Evolutionary conservation across 495 filamentous ascomycete genomes (phyloP).

Genomic region (Chaetomium tenue): DNA sequence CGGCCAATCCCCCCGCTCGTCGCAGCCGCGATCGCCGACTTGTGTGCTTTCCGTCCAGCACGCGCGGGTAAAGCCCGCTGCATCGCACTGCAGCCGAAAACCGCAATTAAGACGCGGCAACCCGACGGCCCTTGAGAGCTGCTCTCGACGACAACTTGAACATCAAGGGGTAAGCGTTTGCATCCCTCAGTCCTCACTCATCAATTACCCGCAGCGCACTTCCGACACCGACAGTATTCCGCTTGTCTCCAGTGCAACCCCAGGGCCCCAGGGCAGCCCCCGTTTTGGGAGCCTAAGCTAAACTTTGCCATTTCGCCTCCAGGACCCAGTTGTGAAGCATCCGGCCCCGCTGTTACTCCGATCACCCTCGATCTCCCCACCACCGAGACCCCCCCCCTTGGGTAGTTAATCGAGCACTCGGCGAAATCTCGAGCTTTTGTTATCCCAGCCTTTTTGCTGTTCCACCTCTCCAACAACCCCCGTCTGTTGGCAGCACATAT

Average conservation of each 20-base stretch:
- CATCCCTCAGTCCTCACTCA: too few species aligned
- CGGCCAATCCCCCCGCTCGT: neutral
- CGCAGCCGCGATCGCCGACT: conserved; percentile 4
- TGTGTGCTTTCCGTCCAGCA: conserved; percentile 7
- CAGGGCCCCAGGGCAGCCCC: neutral
- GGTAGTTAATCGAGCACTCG: neutral
- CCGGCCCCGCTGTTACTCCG: conserved; percentile 16
- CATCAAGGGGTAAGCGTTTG: too few species aligned
- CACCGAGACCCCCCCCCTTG: neutral
- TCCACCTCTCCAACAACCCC: neutral
- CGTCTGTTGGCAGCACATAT: neutral
- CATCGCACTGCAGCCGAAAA: neutral
- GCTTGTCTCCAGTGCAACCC: neutral
- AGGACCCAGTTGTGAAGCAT: conserved; percentile 7
- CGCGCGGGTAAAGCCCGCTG: neutral
- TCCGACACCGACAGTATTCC: neutral
- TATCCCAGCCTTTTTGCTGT: neutral
- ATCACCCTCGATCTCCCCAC: neutral
- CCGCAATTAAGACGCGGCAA: neutral
- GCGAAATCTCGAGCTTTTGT: neutral
- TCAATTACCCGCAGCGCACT: neutral
- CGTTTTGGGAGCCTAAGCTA: neutral
- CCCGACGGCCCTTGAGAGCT: neutral
- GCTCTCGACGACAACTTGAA: too few species aligned
- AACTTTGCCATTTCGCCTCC: conserved; percentile 16